These are phyloP conservation scores for Wickerhamomyces strasburgensis DNA, from an alignment of 805 yeast species.

Conservation along the genomic window DNA sequence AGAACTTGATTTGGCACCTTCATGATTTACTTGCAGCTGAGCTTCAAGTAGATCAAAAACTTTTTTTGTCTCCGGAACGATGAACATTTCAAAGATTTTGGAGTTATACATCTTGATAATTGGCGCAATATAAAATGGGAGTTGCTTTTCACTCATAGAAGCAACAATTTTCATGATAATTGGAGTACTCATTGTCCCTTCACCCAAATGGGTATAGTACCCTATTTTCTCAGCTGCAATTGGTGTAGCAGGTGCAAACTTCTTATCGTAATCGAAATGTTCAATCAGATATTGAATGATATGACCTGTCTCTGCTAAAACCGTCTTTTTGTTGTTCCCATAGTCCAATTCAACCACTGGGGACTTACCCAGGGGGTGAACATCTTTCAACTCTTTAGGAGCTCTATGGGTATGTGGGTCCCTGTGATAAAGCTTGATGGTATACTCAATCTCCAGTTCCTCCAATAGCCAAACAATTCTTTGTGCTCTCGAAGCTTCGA, in stretches of 20 bases:
- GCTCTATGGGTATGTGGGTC: conserved; percentile 39
- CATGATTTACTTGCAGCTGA: not conserved
- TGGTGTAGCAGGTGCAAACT: conserved; percentile 31
- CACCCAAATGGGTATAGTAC: conserved; percentile 50
- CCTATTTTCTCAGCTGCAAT: conserved; percentile 39
- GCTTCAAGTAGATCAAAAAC: conserved; percentile 38
- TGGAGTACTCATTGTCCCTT: conserved; percentile 52
- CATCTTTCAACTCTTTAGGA: conserved; percentile 40
- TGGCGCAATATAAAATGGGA: conserved; percentile 44
- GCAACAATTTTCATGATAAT: conserved; percentile 27
- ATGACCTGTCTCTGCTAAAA: conserved; percentile 54
- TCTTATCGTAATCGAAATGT: conserved; percentile 41
- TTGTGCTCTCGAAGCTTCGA: conserved; percentile 47
- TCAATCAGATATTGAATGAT: conserved; percentile 47
- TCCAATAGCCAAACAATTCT: conserved; percentile 61
- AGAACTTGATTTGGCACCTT: conserved; percentile 1
- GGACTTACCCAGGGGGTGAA: conserved; percentile 59
- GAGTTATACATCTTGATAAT: conserved; percentile 39
- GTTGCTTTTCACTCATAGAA: conserved; percentile 25
- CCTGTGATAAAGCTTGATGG: conserved; percentile 46
- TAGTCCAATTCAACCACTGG: conserved; percentile 51
- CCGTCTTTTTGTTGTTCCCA: conserved; percentile 18
- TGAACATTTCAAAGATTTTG: conserved; percentile 43
- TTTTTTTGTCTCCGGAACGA: conserved; percentile 39
- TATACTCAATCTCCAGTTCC: conserved; percentile 49